These are phyloP conservation scores for Pseudogymnoascus sp. DNA, from an alignment of 2,329 filamentous ascomycete species.

Conservation along the genomic window DNA sequence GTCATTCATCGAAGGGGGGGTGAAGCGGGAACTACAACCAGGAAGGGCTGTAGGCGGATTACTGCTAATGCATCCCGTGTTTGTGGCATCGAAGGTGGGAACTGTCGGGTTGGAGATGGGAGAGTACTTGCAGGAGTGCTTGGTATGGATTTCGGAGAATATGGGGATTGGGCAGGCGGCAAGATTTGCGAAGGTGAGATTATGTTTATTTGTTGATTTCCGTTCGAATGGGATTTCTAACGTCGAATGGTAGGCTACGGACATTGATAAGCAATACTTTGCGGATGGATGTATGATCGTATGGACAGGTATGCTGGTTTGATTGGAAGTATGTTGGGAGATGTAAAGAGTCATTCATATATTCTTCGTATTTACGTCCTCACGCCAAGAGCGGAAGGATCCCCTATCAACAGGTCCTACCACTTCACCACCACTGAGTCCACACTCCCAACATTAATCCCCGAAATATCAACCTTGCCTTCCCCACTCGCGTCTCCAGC, in stretches of 20 bases:
- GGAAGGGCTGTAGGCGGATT: slow-evolving; percentile 21
- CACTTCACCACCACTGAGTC: background rate
- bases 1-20: slow-evolving; percentile 14
- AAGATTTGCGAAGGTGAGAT: slow-evolving; percentile 21
- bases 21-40: slow-evolving; percentile 4
- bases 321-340: background rate
- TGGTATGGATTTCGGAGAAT: slow-evolving; percentile 22
- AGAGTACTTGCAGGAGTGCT: slow-evolving; percentile 17
- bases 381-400: background rate
- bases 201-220: background rate
- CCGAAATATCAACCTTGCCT: slow-evolving; percentile 9
- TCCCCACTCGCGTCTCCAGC: slow-evolving; percentile 9
- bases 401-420: background rate
- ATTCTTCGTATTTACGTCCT: background rate
- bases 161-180: slow-evolving; percentile 25
- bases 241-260: background rate
- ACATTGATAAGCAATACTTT: slow-evolving; percentile 16
- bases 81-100: slow-evolving; percentile 16
- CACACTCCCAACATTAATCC: background rate
- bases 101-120: slow-evolving; percentile 14
- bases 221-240: background rate
- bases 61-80: slow-evolving; percentile 23
- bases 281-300: slow-evolving; percentile 19
- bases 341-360: background rate
- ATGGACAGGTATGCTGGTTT: slow-evolving; percentile 17